phyloP scores from a whole-genome alignment of 768 basidiomycete species.

The Galerina marginata region DNA sequence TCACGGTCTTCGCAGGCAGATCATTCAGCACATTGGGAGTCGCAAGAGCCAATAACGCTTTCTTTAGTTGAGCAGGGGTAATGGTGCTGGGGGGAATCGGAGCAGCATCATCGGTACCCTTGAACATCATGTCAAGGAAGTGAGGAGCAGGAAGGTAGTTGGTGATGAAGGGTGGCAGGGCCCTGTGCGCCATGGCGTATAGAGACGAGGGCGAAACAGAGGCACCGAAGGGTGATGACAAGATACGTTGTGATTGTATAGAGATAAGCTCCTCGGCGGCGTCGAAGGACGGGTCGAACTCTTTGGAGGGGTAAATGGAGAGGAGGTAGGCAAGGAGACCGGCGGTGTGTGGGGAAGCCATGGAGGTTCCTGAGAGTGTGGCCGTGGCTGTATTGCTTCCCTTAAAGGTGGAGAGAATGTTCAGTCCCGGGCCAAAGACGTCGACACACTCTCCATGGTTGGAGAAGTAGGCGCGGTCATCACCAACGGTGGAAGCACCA shows the following conservation, averaged over 20 bases:
- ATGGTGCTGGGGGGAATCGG: conserved; percentile 57
- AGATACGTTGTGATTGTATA: conserved; percentile 37
- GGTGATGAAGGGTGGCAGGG: conserved; percentile 63
- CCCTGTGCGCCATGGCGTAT: conserved; percentile 59
- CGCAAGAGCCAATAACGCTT: conserved; percentile 67
- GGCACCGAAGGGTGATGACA: conserved; percentile 35
- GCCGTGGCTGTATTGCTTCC: conserved; percentile 63
- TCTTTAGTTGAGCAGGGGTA: conserved; percentile 78
- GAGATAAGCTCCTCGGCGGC: conserved; percentile 41
- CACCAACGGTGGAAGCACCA: conserved; percentile 83
- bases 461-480: conserved; percentile 90
- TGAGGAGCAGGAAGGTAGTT: conserved; percentile 60
- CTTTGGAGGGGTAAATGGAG: conserved; percentile 77
- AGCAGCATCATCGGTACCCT: conserved; percentile 29
- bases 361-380: conserved; percentile 89
- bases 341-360: conserved; percentile 93
- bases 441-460: conserved; percentile 93
- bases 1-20: conserved; percentile 60
- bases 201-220: conserved; percentile 38
- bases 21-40: conserved; percentile 54
- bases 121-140: conserved; percentile 43
- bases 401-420: conserved; percentile 90
- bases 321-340: conserved; percentile 93
- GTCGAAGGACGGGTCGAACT: conserved; percentile 60
- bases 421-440: conserved; percentile 89